Conservation (phyloP, 805 yeast species). For the Pichia gijzeniarum region DNA sequence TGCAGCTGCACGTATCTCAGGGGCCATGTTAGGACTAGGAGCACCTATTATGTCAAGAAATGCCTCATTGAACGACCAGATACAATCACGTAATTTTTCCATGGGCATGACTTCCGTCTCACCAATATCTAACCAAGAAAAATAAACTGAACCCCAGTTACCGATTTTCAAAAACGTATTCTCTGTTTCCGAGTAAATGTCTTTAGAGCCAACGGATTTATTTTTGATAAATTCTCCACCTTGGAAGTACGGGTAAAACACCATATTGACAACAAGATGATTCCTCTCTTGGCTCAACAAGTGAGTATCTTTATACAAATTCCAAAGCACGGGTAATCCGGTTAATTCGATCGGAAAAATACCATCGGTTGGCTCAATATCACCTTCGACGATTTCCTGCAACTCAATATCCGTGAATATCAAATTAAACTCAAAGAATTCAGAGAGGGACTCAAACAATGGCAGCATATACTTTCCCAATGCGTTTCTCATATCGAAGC, state of each 20-base stretch:
- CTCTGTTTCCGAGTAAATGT: slow-evolving; percentile 15
- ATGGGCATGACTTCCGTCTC: neutral
- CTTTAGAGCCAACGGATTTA: slow-evolving; percentile 14
- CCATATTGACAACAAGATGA: neutral
- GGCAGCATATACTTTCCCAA: slow-evolving; percentile 11
- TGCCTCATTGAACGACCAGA: slow-evolving; percentile 23
- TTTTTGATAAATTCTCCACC: slow-evolving; percentile 17
- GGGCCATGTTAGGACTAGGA: slow-evolving; percentile 23
- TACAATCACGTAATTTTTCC: slow-evolving; percentile 16
- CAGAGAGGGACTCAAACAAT: neutral
- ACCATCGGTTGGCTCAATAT: slow-evolving; percentile 7
- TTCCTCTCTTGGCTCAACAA: neutral
- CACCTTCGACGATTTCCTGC: neutral
- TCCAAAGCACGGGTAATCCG: slow-evolving; percentile 20
- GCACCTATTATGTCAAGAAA: slow-evolving; percentile 12
- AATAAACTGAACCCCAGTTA: slow-evolving; percentile 26
- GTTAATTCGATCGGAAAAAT: slow-evolving; percentile 21
- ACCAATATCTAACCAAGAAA: slow-evolving; percentile 16
- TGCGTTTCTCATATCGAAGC: slow-evolving; percentile 20
- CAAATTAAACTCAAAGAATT: slow-evolving; percentile 7
- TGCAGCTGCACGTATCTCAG: slow-evolving; percentile 19
- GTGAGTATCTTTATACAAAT: slow-evolving; percentile 13
- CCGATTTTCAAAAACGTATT: slow-evolving; percentile 18
- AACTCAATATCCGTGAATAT: neutral
- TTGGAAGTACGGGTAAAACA: slow-evolving; percentile 23